Percentiles rank a stretch among this genome's conserved stretches.
Conservation (phyloP, 306 rosid species). For the Pueraria montana region DNA sequence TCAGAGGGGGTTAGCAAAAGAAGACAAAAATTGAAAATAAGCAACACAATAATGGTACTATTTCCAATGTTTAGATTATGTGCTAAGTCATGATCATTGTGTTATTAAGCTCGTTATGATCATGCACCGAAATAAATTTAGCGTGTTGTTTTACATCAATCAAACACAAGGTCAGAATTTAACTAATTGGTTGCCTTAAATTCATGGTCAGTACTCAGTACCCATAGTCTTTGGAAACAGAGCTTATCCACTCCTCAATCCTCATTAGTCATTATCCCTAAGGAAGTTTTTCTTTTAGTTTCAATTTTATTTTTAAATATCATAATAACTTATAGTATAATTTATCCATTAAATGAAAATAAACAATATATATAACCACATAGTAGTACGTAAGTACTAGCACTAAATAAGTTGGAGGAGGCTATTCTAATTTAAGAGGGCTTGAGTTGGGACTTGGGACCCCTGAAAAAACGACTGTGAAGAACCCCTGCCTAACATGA, state of each 20-base stretch:
- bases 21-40: not conserved
- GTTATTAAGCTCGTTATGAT: not conserved
- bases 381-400: no score
- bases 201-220: constrained; percentile 21
- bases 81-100: not conserved
- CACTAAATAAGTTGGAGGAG: no score
- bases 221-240: constrained; percentile 5
- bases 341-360: no score
- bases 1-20: not conserved
- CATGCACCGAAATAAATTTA: constrained; percentile 4
- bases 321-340: no score
- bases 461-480: no score
- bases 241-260: constrained; percentile 24
- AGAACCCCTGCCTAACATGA: not conserved
- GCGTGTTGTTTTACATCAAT: not conserved
- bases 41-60: not conserved
- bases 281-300: not conserved
- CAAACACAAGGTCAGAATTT: constrained; percentile 22
- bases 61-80: not conserved
- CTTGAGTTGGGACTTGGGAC: no score
- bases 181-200: constrained; percentile 3
- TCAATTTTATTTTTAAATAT: not conserved
- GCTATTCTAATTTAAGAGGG: no score
- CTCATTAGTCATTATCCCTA: not conserved
- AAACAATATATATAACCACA: not conserved